phyloP scores from a whole-genome alignment of 768 basidiomycete species.

The Pleurotus platypus region DNA sequence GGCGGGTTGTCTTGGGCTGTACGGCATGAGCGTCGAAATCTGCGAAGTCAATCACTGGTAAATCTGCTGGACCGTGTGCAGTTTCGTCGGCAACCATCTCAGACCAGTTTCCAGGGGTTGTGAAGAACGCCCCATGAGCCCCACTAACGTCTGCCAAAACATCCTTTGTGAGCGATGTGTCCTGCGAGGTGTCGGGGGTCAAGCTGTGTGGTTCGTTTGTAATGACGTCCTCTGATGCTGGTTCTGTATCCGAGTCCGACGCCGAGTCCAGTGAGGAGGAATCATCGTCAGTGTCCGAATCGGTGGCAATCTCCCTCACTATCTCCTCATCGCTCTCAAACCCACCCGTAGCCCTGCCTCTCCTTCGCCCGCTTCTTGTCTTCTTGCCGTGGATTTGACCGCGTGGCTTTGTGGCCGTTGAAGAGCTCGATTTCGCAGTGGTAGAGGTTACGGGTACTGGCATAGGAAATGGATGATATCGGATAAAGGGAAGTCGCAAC shows the following conservation, averaged over 20 bases:
- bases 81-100: conserved; percentile 81
- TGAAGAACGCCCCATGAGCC: conserved; percentile 47
- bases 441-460: conserved; percentile 30
- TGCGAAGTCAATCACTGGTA: conserved; percentile 81
- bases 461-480: background rate
- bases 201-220: conserved; percentile 49
- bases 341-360: conserved; percentile 56
- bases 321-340: conserved; percentile 79
- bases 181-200: conserved; percentile 65
- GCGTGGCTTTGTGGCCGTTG: conserved; percentile 29
- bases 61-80: conserved; percentile 56
- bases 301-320: conserved; percentile 65
- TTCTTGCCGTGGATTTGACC: conserved; percentile 32
- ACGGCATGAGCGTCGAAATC: conserved; percentile 48
- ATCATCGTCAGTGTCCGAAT: conserved; percentile 61
- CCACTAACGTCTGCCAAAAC: conserved; percentile 21
- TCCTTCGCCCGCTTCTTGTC: conserved; percentile 49
- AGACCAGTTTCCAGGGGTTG: conserved; percentile 62
- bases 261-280: conserved; percentile 55
- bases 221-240: conserved; percentile 59
- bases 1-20: conserved; percentile 13
- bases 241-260: conserved; percentile 71
- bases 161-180: conserved; percentile 29
- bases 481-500: too few species aligned
- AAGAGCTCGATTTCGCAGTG: conserved; percentile 26